Conservation (phyloP, 2,329 filamentous ascomycete genomes). For the Colletotrichum karsti region DNA sequence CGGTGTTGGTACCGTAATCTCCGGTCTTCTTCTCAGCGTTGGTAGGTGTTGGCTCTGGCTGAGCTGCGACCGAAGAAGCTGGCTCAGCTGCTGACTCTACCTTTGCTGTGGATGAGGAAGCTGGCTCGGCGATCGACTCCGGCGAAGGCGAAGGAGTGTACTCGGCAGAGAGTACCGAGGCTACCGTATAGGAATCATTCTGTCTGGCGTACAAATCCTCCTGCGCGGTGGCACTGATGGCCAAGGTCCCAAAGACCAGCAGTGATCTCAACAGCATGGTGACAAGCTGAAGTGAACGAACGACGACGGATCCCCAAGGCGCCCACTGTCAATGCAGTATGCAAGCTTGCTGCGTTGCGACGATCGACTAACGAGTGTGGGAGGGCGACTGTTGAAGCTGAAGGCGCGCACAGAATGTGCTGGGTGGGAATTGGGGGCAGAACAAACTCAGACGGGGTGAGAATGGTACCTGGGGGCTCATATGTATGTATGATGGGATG, state of each 20-base stretch:
- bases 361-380: conserved; percentile 17
- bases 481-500: conserved; percentile 24
- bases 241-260: conserved; percentile 15
- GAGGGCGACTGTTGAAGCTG: conserved; percentile 3
- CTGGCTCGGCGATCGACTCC: neutral
- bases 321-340: neutral
- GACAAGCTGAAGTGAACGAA: neutral
- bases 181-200: neutral
- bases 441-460: neutral
- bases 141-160: neutral
- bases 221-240: conserved; percentile 4
- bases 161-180: neutral
- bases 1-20: conserved; percentile 14
- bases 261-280: conserved; percentile 13
- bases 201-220: conserved; percentile 13
- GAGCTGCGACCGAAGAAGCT: neutral
- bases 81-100: neutral
- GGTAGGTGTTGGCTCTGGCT: conserved; percentile 3
- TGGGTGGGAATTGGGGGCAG: conserved; percentile 11
- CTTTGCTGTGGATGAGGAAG: neutral
- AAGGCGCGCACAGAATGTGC: conserved; percentile 9
- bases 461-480: conserved; percentile 19
- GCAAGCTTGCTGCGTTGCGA: conserved; percentile 8
- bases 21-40: neutral
- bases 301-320: neutral